Evolutionary conservation across 805 yeast genomes (phyloP), one percentile per base, ranked within the genome.

Genomic region (Ogataea nonfermentans): DNA sequence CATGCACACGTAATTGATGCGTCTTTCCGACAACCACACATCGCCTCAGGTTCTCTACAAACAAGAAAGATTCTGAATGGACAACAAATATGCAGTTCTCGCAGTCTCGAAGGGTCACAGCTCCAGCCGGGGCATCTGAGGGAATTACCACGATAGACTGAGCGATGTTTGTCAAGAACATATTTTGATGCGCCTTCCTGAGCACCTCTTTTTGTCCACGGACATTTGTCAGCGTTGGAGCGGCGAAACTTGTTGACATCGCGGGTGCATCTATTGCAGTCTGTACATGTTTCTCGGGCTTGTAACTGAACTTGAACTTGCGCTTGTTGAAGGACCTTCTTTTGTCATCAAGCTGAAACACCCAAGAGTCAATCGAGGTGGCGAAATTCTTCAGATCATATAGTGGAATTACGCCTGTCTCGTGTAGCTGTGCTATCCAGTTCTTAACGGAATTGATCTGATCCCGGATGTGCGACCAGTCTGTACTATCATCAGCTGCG

Each of bases 1-100:
- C 35, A 29, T 56, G 64, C 11, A 61, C 38, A 20, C 66, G 38
- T 14, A 60, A 36, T 29, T 61, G 66, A n/a, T 47, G 60, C 4
- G 58, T 35, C 11, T 13, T 23, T 1, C 57, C 60, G 1, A 24
- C 19, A 4, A 59, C 14, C 1, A 45, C 14, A 31, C 56, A 49
- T 12, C 41, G 17, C 4, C 24, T 6, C 19, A 52, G 27, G 2
- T 35, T 28, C 15, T 49, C 46, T 3, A 50, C 35, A 27, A 54
- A 56, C 8, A 52, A 34, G 9, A 52, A 57, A 7, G 61, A 42
- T 9, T 46, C 35, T 2, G 60, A 51, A n/a, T 32, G 17, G 1
- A 53, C 28, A 8, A 26, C 13, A 17, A 57, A 41, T 4, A 37
- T 36, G 16, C 54, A 48, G 17, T 47, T 41, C 3, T 19, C 12